Percentiles rank a stretch among this genome's conserved stretches.
phyloP scores from a whole-genome alignment of 2,329 filamentous ascomycete species.

The Diaporthe ampelina region DNA sequence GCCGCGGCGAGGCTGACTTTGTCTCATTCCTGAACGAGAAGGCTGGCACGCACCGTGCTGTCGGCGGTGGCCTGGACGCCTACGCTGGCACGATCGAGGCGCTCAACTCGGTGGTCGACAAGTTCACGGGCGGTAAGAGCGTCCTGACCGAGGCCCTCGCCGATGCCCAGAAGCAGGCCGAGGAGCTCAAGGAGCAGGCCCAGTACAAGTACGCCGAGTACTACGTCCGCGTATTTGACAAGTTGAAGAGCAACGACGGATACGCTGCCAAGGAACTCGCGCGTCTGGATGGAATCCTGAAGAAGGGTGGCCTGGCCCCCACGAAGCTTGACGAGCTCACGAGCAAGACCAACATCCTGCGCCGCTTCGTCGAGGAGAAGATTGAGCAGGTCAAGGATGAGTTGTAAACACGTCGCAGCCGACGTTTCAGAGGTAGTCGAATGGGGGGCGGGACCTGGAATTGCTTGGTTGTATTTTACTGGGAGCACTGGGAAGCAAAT shows the following conservation, averaged over 20 bases:
- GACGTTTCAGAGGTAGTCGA: slow-evolving; percentile 32
- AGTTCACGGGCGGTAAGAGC: slow-evolving; percentile 74
- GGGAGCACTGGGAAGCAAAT: slow-evolving; percentile 6
- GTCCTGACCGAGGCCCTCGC: slow-evolving; percentile 74
- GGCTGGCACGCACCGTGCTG: slow-evolving; percentile 85
- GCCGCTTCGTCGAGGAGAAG: slow-evolving; percentile 77
- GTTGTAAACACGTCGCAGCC: slow-evolving; percentile 64
- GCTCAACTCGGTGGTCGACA: slow-evolving; percentile 82
- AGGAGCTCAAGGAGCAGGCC: slow-evolving; percentile 71
- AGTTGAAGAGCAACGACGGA: slow-evolving; percentile 81
- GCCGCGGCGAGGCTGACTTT: slow-evolving; percentile 82
- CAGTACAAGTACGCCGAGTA: slow-evolving; percentile 89
- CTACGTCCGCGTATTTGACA: slow-evolving; percentile 92
- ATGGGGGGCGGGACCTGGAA: neutral
- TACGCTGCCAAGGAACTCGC: slow-evolving; percentile 90
- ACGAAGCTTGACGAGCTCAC: slow-evolving; percentile 91
- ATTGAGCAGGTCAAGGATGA: slow-evolving; percentile 75
- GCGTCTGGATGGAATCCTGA: slow-evolving; percentile 82
- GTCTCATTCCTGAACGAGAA: slow-evolving; percentile 89
- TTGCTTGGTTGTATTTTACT: slow-evolving; percentile 20
- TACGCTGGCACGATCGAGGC: slow-evolving; percentile 85
- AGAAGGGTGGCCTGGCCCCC: slow-evolving; percentile 87
- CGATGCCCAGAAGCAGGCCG: slow-evolving; percentile 80
- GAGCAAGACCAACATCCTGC: slow-evolving; percentile 88
- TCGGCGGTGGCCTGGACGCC: slow-evolving; percentile 83